phyloP scores from a whole-genome alignment of 306 rosid genomes.

The Cicer bijugum region DNA sequence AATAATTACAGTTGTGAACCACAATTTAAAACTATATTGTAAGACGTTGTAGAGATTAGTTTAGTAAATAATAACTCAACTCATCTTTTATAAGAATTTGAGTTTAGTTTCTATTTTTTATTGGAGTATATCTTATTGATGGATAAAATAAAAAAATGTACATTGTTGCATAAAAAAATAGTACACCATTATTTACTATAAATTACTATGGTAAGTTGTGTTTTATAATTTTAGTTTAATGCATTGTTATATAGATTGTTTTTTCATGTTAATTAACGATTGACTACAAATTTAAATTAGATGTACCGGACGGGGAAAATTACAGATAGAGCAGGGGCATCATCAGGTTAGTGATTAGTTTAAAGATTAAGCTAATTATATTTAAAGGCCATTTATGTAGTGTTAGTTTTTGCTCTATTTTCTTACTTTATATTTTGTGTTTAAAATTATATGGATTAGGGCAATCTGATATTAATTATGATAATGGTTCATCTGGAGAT shows the following conservation, averaged over 20 bases:
- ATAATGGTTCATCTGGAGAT: conserved; percentile 90
- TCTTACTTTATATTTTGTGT: background rate
- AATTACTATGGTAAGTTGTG: background rate
- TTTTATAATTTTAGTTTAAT: background rate
- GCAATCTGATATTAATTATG: conserved; percentile 65
- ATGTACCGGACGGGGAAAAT: conserved; percentile 98
- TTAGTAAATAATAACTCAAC: too few relatives aligned
- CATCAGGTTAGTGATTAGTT: conserved; percentile 61
- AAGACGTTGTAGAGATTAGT: too few relatives aligned
- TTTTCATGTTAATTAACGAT: background rate
- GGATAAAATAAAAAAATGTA: too few relatives aligned
- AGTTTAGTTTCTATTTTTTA: too few relatives aligned
- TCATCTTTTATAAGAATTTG: too few relatives aligned
- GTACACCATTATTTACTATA: background rate
- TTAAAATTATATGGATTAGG: conserved; percentile 47
- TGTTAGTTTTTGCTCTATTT: background rate
- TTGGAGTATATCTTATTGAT: too few relatives aligned
- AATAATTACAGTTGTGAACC: too few relatives aligned
- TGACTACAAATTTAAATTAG: conserved; percentile 41
- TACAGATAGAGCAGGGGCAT: conserved; percentile 81
- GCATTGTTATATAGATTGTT: background rate
- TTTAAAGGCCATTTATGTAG: background rate
- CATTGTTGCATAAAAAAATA: background rate
- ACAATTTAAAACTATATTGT: too few relatives aligned
- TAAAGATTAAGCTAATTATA: conserved; percentile 16